phyloP scores from a whole-genome alignment of 495 filamentous ascomycete species.

The Neurospora sp. region DNA sequence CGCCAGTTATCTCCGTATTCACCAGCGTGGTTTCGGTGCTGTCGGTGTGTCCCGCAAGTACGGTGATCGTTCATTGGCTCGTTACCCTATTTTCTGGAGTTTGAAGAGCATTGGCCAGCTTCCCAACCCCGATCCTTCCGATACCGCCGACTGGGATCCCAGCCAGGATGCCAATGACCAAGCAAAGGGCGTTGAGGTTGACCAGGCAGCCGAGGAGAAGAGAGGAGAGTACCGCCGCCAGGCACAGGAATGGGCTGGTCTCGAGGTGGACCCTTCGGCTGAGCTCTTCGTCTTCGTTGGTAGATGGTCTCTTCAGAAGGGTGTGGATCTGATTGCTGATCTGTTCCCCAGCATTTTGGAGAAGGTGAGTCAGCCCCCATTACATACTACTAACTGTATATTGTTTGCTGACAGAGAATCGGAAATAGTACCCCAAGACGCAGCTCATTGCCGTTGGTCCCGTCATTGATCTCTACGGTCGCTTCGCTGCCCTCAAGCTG shows the following conservation, averaged over 20 bases:
- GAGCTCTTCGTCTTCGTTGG: slow-evolving; percentile 73
- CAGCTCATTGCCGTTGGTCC: slow-evolving; percentile 66
- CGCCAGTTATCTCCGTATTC: slow-evolving; percentile 62
- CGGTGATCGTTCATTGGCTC: slow-evolving; percentile 61
- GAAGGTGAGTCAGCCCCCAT: slow-evolving; percentile 11
- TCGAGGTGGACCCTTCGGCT: slow-evolving; percentile 54
- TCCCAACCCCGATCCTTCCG: slow-evolving; percentile 67
- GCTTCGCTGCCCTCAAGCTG: slow-evolving; percentile 66
- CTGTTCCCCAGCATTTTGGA: slow-evolving; percentile 66
- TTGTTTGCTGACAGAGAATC: background rate
- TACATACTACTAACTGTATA: background rate
- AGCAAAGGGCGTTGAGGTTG: slow-evolving; percentile 44
- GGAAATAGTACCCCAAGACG: slow-evolving; percentile 39
- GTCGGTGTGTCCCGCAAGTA: slow-evolving; percentile 70
- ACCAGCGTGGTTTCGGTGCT: slow-evolving; percentile 66
- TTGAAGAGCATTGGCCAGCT: slow-evolving; percentile 59
- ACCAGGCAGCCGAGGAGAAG: slow-evolving; percentile 46
- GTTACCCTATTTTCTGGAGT: slow-evolving; percentile 73
- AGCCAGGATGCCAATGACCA: slow-evolving; percentile 31
- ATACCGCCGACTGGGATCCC: slow-evolving; percentile 59
- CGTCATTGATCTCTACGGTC: slow-evolving; percentile 69
- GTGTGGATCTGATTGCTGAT: slow-evolving; percentile 69
- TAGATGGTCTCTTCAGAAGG: slow-evolving; percentile 72
- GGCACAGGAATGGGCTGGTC: slow-evolving; percentile 68
- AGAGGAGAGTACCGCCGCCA: slow-evolving; percentile 51